phyloP scores from a whole-genome alignment of 805 yeast genomes.

The Lipomyces mesembrius region DNA sequence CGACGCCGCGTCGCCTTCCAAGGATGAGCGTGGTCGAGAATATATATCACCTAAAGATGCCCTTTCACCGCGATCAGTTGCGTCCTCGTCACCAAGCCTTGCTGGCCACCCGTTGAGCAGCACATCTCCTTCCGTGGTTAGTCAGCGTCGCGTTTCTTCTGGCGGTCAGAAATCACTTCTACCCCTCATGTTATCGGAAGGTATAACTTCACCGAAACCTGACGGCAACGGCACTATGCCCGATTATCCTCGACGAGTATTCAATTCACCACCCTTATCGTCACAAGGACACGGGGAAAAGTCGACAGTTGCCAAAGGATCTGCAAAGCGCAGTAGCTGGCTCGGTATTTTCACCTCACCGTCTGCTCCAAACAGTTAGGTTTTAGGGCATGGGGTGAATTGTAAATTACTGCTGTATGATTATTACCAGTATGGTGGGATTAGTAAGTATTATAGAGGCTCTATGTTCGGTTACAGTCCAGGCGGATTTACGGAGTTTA shows the following conservation, averaged over 20 bases:
- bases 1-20: background rate
- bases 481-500: slow-evolving; percentile 2
- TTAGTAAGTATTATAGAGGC: background rate
- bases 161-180: slow-evolving; percentile 24
- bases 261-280: background rate
- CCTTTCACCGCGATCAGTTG: slow-evolving; percentile 2
- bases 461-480: background rate
- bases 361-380: background rate
- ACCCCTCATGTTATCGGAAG: slow-evolving; percentile 20
- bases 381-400: background rate
- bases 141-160: slow-evolving; percentile 25
- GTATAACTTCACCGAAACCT: slow-evolving; percentile 15
- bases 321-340: slow-evolving; percentile 22
- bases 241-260: slow-evolving; percentile 5
- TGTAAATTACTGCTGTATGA: background rate
- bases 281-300: background rate
- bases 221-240: background rate
- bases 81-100: slow-evolving; percentile 2
- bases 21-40: background rate
- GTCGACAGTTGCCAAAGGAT: background rate
- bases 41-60: background rate
- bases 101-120: background rate
- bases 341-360: slow-evolving; percentile 10
- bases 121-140: background rate
- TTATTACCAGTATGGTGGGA: background rate